Evolutionary conservation across 441 rosid genomes (phyloP).

Genomic region (Macaranga tanarius): DNA sequence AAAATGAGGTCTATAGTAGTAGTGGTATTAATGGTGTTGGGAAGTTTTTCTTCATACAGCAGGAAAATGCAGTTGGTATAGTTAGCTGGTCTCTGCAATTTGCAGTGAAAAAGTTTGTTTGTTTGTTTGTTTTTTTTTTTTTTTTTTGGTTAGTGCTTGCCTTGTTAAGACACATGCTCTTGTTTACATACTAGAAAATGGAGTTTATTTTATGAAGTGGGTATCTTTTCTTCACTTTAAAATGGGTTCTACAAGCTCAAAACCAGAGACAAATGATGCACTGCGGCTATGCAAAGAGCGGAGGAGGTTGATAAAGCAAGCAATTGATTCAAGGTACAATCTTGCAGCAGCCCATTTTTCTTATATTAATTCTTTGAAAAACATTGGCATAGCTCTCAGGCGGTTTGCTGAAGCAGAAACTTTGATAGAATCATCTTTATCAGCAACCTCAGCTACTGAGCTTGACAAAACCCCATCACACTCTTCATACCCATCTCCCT

Average conservation of each 20-base stretch:
- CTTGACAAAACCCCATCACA: slow-evolving; percentile 76
- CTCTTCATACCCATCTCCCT: slow-evolving; percentile 67
- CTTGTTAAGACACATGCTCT: slow-evolving; percentile 22
- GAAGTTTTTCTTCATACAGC: neutral
- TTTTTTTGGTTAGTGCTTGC: neutral
- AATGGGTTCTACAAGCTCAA: slow-evolving; percentile 80
- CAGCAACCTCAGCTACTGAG: slow-evolving; percentile 63
- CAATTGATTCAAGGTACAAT: slow-evolving; percentile 74
- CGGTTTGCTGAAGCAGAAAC: slow-evolving; percentile 74
- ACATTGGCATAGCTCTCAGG: slow-evolving; percentile 71
- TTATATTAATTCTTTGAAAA: slow-evolving; percentile 68
- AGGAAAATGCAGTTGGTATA: slow-evolving; percentile 10
- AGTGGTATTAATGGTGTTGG: neutral
- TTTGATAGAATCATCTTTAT: slow-evolving; percentile 57
- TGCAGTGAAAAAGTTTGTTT: neutral
- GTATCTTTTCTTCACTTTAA: slow-evolving; percentile 24
- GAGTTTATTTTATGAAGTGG: slow-evolving; percentile 32
- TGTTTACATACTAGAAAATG: slow-evolving; percentile 19
- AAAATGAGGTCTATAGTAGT: too few relatives aligned
- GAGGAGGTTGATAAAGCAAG: slow-evolving; percentile 67
- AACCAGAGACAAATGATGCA: slow-evolving; percentile 57
- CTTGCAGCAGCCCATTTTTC: slow-evolving; percentile 92
- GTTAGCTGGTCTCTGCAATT: neutral
- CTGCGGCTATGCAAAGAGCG: slow-evolving; percentile 74
- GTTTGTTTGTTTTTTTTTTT: neutral